These are phyloP conservation scores for Geotrichum klebahnii DNA, from an alignment of 1,139 yeast genomes.

Conservation along the genomic window DNA sequence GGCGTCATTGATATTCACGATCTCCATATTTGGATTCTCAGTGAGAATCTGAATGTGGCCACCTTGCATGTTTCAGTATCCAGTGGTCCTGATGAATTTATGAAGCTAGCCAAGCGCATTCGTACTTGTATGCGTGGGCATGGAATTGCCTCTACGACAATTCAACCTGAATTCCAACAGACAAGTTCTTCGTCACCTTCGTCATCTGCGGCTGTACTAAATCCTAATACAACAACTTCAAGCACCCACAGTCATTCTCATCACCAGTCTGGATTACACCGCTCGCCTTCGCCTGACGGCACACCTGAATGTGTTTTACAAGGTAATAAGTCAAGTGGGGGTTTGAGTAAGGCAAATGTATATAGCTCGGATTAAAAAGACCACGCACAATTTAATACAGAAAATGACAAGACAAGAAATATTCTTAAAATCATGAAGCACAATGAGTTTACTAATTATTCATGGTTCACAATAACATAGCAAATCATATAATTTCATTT, in stretches of 20 bases:
- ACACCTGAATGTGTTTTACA: constrained; percentile 21
- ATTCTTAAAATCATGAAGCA: no score
- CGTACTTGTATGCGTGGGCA: constrained; percentile 74
- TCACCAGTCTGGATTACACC: neutral
- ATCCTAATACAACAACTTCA: neutral
- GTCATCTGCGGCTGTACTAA: neutral
- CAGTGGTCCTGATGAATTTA: constrained; percentile 60
- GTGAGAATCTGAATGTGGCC: constrained; percentile 83
- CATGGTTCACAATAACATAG: no score
- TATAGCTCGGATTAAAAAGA: neutral
- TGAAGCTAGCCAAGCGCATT: constrained; percentile 68
- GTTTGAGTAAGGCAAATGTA: constrained; percentile 15
- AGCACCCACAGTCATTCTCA: neutral
- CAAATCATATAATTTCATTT: no score
- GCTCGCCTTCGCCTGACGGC: constrained; percentile 12
- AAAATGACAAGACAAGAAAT: no score
- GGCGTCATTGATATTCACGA: constrained; percentile 88
- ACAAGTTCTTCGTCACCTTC: no score
- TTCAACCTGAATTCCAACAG: constrained; percentile 74
- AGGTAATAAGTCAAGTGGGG: constrained; percentile 23
- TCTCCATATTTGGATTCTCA: constrained; percentile 93
- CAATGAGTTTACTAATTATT: no score
- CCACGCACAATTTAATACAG: neutral
- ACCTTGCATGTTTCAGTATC: constrained; percentile 79
- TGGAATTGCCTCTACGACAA: constrained; percentile 91